Base-by-base conservation (phyloP, 306 rosid species). In the Dalbergia cochinchinensis region DNA sequence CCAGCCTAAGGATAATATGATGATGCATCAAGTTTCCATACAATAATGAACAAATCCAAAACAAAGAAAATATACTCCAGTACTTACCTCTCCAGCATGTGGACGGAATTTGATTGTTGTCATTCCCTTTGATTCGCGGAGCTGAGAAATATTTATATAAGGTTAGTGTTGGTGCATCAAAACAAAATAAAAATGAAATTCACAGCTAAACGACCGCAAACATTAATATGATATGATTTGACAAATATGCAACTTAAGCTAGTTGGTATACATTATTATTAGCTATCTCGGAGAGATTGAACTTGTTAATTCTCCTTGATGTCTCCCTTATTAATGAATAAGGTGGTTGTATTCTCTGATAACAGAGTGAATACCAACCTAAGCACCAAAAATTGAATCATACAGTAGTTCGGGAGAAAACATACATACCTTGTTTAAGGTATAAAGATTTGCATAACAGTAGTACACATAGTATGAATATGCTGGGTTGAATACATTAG, bases 111-210 rank as follows among this genome's bases (percentile, higher is more conserved):
- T 95, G 80, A 95, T 95, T 69, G 98, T 95, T 18, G 91, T 86
- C 99, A 95, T 87, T 81, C 98, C 98, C 84, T 92, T 95, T 11
- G 94, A 92, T 85, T 95, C 99, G 66, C 99, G 98, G 86, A 95
- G 98, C 99, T 95, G 94, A 74, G 82, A 83, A 87, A 73, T 58
- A 85, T 37, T 69, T 31, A 76, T 26, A 80, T 58, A 12, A 12
- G 66, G 63, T 82, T 79, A 89, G 81, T 31, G 76, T 65, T 26
- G 45, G 68, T 31, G 62, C 50, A 47, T 57, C 65, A 64, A 81
- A 67, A 64, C 22, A n/a, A 64, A 71, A 47, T 57, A 61, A 64
- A 81, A 67, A 64, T 16, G 13, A 64, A 71, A 33, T 55, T 48
- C 60, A 76, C 11, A 45, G 39, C 35, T 50, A 45, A 54, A 45